Evolutionary conservation across 208 protist species (phyloP).

Genomic region (Endotrypanum monterogeii): DNA sequence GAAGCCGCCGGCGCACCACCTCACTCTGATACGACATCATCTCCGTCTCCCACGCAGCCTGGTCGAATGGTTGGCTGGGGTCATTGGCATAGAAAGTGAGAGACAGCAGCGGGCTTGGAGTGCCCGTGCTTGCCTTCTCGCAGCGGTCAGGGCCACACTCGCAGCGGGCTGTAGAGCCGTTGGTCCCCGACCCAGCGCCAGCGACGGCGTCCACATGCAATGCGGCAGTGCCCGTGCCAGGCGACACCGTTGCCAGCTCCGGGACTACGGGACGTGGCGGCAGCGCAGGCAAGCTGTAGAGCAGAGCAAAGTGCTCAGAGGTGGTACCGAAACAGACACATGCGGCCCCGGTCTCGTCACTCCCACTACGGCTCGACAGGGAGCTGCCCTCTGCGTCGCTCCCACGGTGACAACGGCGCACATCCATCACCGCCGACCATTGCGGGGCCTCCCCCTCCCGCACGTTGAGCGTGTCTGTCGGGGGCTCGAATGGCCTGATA

Average conservation of each 20-base stretch:
- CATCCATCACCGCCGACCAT: slow-evolving; percentile 29
- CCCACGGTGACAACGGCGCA: slow-evolving; percentile 7
- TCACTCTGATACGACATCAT: slow-evolving; percentile 35
- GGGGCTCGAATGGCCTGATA: background rate
- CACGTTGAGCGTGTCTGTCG: background rate
- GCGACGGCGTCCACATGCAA: background rate
- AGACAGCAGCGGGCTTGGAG: slow-evolving; percentile 51
- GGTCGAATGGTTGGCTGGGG: slow-evolving; percentile 36
- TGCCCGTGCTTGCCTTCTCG: background rate
- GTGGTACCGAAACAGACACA: slow-evolving; percentile 45
- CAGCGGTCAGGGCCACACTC: slow-evolving; percentile 7
- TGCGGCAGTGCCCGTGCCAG: background rate
- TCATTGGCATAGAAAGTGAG: slow-evolving; percentile 73
- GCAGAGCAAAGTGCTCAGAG: slow-evolving; percentile 53
- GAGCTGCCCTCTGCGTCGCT: background rate
- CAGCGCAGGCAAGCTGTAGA: slow-evolving; percentile 40
- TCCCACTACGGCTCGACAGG: background rate
- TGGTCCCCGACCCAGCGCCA: background rate
- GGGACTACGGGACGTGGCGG: slow-evolving; percentile 8
- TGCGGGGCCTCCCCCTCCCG: background rate
- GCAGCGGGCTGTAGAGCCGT: slow-evolving; percentile 15
- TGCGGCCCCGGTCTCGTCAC: background rate
- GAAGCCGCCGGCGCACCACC: slow-evolving; percentile 20
- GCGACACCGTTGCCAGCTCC: background rate
- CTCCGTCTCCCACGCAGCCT: slow-evolving; percentile 39